Evolutionary conservation across 495 filamentous ascomycete genomes (phyloP).

Genomic region (Trichoderma virens): DNA sequence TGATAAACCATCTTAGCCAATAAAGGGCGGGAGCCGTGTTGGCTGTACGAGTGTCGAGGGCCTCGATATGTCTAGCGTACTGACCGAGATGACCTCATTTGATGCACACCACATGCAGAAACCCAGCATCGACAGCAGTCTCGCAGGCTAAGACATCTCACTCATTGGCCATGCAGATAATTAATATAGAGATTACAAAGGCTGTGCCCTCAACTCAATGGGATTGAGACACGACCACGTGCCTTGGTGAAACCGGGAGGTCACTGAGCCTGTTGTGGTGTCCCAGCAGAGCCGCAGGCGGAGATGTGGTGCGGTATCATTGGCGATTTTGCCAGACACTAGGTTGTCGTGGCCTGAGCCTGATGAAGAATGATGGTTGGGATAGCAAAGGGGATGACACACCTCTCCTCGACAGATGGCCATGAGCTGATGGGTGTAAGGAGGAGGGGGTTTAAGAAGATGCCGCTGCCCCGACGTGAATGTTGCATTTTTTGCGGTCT

Average conservation of each 20-base stretch:
- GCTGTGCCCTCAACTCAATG: neutral
- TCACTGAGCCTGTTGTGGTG: neutral
- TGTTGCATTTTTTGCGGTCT: neutral
- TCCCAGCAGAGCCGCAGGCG: neutral
- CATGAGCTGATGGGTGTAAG: neutral
- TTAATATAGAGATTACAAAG: neutral
- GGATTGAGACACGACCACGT: neutral
- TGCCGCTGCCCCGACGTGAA: neutral
- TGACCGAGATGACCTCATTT: conserved; percentile 3
- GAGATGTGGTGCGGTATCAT: conserved; percentile 2
- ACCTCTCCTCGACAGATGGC: neutral
- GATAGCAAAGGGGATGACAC: neutral
- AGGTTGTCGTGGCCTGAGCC: neutral
- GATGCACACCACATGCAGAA: neutral
- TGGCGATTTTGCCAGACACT: neutral
- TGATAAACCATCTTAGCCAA: neutral
- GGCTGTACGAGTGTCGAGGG: neutral
- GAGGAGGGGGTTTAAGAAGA: neutral
- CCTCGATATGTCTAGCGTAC: neutral
- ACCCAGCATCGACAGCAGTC: neutral
- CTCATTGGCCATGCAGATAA: neutral
- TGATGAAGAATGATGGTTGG: neutral
- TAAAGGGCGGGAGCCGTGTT: neutral
- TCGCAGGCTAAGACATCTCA: neutral
- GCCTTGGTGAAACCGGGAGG: neutral